Evolutionary conservation across 2,329 filamentous ascomycete genomes (phyloP).

Genomic region (Stemphylium lycopersici): DNA sequence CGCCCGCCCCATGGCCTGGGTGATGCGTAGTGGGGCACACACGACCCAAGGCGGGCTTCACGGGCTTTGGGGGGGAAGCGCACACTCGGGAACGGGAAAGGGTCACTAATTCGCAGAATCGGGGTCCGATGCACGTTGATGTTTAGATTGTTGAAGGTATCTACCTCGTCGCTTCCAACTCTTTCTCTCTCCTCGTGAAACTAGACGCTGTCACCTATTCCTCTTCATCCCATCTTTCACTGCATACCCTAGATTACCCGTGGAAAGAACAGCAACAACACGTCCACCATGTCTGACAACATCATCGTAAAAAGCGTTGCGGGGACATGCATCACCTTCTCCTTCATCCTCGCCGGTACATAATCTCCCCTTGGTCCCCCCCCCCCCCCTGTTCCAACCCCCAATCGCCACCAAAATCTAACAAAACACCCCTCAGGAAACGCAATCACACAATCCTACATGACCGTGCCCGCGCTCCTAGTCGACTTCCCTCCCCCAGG

Average conservation of each 20-base stretch:
- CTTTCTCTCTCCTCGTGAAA: no score
- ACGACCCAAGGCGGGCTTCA: constrained; percentile 1
- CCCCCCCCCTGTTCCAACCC: neutral
- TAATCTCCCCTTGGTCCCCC: neutral
- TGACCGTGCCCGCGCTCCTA: constrained; percentile 58
- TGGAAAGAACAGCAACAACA: neutral
- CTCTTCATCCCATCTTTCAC: neutral
- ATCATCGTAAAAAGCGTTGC: constrained; percentile 48
- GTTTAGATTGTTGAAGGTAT: neutral
- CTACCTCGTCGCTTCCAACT: no score
- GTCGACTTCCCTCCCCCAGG: constrained; percentile 54
- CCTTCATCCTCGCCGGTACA: constrained; percentile 57
- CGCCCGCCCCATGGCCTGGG: neutral
- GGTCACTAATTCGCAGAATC: no score
- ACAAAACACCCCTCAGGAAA: constrained; percentile 51
- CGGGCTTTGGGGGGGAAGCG: neutral
- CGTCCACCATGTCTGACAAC: constrained; percentile 40
- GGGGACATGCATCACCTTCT: constrained; percentile 56
- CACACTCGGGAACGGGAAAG: constrained; percentile 7
- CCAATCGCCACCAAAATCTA: constrained; percentile 4
- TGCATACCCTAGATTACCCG: neutral
- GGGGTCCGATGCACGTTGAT: neutral
- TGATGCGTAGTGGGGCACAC: constrained; percentile 2
- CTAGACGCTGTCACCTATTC: neutral
- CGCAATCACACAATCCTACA: constrained; percentile 60